phyloP scores from a whole-genome alignment of 331 rosid species.

The Quercus lobata region DNA sequence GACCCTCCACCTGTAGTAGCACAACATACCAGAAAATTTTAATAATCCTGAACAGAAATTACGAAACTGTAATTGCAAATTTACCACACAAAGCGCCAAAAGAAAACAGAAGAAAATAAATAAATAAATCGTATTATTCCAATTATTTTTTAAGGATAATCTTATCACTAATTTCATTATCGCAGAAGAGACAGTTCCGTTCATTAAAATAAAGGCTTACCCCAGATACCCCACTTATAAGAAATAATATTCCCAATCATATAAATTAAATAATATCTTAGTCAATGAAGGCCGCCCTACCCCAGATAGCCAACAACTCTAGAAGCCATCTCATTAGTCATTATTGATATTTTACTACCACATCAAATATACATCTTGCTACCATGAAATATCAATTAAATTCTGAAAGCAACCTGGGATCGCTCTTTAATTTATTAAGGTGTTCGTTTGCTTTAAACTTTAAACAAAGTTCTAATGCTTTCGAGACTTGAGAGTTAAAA shows the following conservation, averaged over 20 bases:
- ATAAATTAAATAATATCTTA: neutral
- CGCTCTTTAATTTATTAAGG: neutral
- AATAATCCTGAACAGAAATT: neutral
- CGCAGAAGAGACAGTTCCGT: no score
- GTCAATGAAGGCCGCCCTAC: neutral
- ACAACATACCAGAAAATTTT: conserved; percentile 1
- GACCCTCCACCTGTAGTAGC: conserved; percentile 71
- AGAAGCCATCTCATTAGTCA: neutral
- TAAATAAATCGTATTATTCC: no score
- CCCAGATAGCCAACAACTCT: neutral
- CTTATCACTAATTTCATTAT: neutral
- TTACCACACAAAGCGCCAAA: neutral
- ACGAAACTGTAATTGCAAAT: neutral
- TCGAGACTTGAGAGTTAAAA: neutral
- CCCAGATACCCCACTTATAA: neutral
- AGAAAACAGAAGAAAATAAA: neutral
- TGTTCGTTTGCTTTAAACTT: neutral
- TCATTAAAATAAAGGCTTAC: neutral
- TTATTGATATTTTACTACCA: neutral
- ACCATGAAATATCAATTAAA: neutral
- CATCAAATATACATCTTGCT: no score
- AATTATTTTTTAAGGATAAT: no score
- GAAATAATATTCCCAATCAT: neutral
- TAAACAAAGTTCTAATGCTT: neutral
- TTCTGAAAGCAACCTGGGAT: neutral